A percentile compares a stretch with the other conserved stretches of the same genome.
Evolutionary conservation across 1,284 basidiomycete genomes (phyloP).

Genomic region (Termitomyces sp.): DNA sequence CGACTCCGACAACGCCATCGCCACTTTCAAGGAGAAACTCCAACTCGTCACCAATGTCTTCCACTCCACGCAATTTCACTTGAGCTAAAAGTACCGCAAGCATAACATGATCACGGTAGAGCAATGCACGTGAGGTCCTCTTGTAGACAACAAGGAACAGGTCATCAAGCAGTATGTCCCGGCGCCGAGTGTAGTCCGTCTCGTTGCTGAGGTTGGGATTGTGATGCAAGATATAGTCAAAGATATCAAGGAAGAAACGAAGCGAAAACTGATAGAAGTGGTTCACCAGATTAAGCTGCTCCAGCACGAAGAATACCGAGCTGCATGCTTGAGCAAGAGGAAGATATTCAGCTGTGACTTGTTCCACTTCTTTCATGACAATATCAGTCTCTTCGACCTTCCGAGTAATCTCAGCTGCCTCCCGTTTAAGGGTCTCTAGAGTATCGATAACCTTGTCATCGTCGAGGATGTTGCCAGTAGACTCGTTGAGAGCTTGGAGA

Average conservation of each 20-base stretch:
- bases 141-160: slow-evolving; percentile 89
- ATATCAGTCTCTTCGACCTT: slow-evolving; percentile 98
- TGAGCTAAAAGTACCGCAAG: slow-evolving; percentile 89
- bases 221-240: slow-evolving; percentile 89
- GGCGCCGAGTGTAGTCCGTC: slow-evolving; percentile 69
- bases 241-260: slow-evolving; percentile 97
- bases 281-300: slow-evolving; percentile 90
- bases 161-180: slow-evolving; percentile 84
- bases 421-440: slow-evolving; percentile 92
- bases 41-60: slow-evolving; percentile 80
- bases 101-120: slow-evolving; percentile 91
- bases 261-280: slow-evolving; percentile 99
- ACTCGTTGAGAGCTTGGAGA: slow-evolving; percentile 95
- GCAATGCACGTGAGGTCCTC: slow-evolving; percentile 85
- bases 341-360: slow-evolving; percentile 92
- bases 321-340: slow-evolving; percentile 96
- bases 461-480: slow-evolving; percentile 94
- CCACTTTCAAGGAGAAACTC: slow-evolving; percentile 90
- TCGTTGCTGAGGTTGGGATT: slow-evolving; percentile 86
- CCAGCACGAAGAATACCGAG: slow-evolving; percentile 95
- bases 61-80: slow-evolving; percentile 78
- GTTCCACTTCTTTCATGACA: slow-evolving; percentile 94
- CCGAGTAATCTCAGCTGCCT: slow-evolving; percentile 93
- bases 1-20: slow-evolving; percentile 51
- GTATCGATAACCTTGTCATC: slow-evolving; percentile 99